phyloP scores from a whole-genome alignment of 805 yeast genomes.

The Ascoidea rubescens region DNA sequence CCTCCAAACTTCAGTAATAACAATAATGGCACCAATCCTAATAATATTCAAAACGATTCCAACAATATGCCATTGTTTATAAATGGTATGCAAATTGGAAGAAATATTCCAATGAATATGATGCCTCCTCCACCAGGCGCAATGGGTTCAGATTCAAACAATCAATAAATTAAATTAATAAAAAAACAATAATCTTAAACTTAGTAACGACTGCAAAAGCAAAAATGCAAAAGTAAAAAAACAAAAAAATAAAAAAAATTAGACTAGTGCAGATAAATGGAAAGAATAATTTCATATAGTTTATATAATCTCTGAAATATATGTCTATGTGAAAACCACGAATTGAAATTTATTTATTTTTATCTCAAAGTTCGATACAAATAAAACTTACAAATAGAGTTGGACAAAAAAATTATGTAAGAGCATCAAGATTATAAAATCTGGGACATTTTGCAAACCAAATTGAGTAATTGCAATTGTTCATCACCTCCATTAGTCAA shows the following conservation, averaged over 20 bases:
- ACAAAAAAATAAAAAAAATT: too few relatives aligned
- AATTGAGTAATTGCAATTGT: constrained; percentile 63
- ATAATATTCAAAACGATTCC: not conserved
- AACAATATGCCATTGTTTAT: not conserved
- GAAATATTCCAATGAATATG: not conserved
- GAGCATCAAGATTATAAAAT: constrained; percentile 12
- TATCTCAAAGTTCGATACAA: not conserved
- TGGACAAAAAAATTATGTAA: too few relatives aligned
- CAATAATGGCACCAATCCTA: not conserved
- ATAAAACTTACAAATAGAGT: not conserved
- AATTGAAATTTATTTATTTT: constrained; percentile 7
- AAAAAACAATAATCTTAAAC: not conserved
- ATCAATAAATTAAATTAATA: not conserved
- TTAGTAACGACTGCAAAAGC: not conserved
- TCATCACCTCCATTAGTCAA: constrained; percentile 83
- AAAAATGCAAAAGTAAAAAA: too few relatives aligned
- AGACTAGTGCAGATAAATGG: not conserved
- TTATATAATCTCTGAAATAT: not conserved
- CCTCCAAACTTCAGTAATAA: not conserved
- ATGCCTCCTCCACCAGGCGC: not conserved
- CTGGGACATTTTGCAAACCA: constrained; percentile 38
- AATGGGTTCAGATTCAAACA: not conserved
- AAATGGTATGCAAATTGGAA: not conserved
- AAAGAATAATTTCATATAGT: not conserved
- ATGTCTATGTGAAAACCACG: constrained; percentile 2